Evolutionary conservation across 805 yeast species (phyloP), one percentile per base, ranked within the genome.

Genomic region (Yarrowia porcina): DNA sequence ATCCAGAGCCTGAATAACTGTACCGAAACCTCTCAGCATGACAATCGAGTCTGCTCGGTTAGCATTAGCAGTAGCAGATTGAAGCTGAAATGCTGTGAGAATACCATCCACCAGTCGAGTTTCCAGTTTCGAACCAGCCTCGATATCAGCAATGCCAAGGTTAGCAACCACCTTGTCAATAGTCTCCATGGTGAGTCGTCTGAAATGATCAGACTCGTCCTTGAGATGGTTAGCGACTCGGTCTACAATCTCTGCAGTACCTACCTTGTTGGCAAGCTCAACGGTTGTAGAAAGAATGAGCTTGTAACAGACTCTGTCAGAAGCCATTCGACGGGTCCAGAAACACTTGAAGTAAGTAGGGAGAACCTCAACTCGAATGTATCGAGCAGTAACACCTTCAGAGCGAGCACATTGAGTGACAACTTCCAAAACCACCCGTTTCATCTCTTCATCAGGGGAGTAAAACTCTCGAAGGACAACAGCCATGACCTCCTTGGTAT

Each of bases 401-500:
- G 88, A 78, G 1, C 82, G 73, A 13, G 90, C 83, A 67, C 94
- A 83, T 65, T 82, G 85, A 61, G 82, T 86, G 30, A 92, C 75
- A 8, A 89, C 89, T 30, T 80, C 76, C 64, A 94, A 73, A 2
- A 92, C 87, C 0, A 91, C 82, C 64, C 82, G 82, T 68, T 83
- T 84, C 93, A 92, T 88, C 54, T 91, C 97, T 65, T 89, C 96
- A 70, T 90, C 97, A 0, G 94, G 91, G 0, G 96, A 83, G 35
- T 77, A 73, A 68, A 90, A 89, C 73, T 92, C 96, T 61, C 94
- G 77, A 2, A 83, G 69, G 5, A 91, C 76, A 27, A 90, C 80
- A 18, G 76, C 76, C 79, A 91, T 82, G 2, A 91, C 80, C 70
- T 90, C 96, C 52, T 80, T 80, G 0, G 97, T 83, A 67, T 90